Base-by-base conservation (phyloP, 2,329 filamentous ascomycete genomes). In the Exophiala xenobiotica region DNA sequence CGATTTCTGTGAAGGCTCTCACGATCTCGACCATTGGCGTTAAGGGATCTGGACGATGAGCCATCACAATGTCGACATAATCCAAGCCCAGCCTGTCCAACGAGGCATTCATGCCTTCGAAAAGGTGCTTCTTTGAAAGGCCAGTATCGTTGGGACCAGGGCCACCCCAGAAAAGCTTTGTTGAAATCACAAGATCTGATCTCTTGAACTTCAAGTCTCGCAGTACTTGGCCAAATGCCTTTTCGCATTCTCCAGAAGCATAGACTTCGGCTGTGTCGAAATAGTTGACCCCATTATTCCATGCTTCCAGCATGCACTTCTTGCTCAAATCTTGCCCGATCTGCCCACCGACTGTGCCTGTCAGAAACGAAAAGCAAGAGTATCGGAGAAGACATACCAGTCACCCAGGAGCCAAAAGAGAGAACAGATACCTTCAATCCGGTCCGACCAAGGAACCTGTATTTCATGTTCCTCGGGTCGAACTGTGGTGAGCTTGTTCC, bases 1-100 rank as follows among this genome's bases (percentile, higher is more conserved):
- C 87, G 31, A 88, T 70, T 66, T 86, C 74, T 72, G 87, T 87
- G 72, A 88, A 87, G 35, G 83, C 83, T 37, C 83, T 79, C 31
- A 88, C 83, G 0, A 78, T 83, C 72, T 88, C 85, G 67, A 87
- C 82, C 70, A 88, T 87, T 1, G 84, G 85, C 4, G 29, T 33
- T 4, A 12, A 12, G 4, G 11, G 4, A 14, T 33, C 29, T 4
- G 29, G 29, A 4, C 29, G 29, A 69, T 88, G 85, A 11, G 84
- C 83, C 65, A 85, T 87, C 61, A 88, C 74, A 44, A 87, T 72
- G 64, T 88, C 85, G 23, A 88, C 83, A 63, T 88, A 88, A 20
- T 79, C 78, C 49, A 81, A 77, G 59, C 85, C 73, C 48, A 87
- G 72, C 19, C 84, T 78, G 61, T 80, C 70, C 24, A 88, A 74